Base-by-base conservation (phyloP, 139 green algal species). In the Monoraphidium neglectum region DNA sequence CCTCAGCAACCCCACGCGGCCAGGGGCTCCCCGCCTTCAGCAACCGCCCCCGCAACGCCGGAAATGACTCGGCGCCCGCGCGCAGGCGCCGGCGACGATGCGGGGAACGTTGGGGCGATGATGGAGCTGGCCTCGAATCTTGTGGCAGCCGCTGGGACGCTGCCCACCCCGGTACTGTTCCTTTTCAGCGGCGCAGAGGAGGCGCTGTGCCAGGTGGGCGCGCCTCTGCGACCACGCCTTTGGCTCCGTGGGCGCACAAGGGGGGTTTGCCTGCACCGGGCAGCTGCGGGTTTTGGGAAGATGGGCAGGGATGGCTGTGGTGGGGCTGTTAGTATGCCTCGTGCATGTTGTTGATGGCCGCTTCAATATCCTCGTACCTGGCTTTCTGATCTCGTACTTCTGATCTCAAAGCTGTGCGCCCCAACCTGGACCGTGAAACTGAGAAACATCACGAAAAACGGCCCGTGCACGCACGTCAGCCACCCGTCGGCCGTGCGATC, bases 131-230 rank as follows among this genome's bases (percentile, higher is more conserved):
- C 71, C 8, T 51, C 43, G 8, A 77, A 70, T 35, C 51, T 76
- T 10, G 69, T 66, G 49, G 28, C 69, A 26, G 32, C 28, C 8
- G 26, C 59, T 21, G 60, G 18, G 57, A 16, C 71, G 5, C 47
- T 63, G 24, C 18, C 32, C 46, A 56, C 28, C 28, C 74, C 74
- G 21, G 53, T 80, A 15, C 71, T 80, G 65, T 74, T 80, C 47
- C 21, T 80, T 18, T 80, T 80, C 74, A 80, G 65, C 49, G 74
- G 74, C 10, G 74, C 65, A 38, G 74, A 80, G 53, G 74, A 80
- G 38, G 64, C 74, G 21, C 38, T 80, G 13, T 80, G 74, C 53
- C 74, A 80, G 53, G 74, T 72, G n/a, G n/a, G n/a, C n/a, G n/a
- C n/a, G n/a, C n/a, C n/a, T n/a, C n/a, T n/a, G n/a, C n/a, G n/a